phyloP scores from a whole-genome alignment of 2,329 filamentous ascomycete species.

The Cadophora luteo-olivacea region DNA sequence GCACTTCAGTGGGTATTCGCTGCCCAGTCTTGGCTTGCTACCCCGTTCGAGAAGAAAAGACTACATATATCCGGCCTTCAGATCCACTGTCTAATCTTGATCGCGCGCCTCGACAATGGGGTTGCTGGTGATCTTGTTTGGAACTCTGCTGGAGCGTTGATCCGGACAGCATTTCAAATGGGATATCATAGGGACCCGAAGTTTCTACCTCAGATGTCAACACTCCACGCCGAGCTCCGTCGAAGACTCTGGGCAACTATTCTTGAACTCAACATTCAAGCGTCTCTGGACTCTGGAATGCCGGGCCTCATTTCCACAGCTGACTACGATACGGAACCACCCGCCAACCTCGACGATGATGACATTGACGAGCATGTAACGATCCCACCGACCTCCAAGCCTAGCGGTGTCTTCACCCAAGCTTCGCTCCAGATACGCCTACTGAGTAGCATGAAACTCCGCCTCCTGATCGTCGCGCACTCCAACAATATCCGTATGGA shows the following conservation, averaged over 20 bases:
- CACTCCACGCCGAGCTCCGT: constrained; percentile 58
- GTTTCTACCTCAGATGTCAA: constrained; percentile 54
- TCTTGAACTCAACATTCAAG: constrained; percentile 60
- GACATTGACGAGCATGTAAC: constrained; percentile 51
- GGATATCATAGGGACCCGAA: constrained; percentile 64
- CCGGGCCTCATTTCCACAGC: constrained; percentile 53
- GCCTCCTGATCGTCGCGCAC: constrained; percentile 52
- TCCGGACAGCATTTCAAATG: constrained; percentile 63
- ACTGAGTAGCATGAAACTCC: constrained; percentile 50
- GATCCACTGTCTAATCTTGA: constrained; percentile 56
- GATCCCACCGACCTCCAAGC: constrained; percentile 35
- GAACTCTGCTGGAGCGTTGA: constrained; percentile 56
- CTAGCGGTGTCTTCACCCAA: constrained; percentile 49
- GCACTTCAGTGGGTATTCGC: constrained; percentile 37
- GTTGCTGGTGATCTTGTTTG: constrained; percentile 59
- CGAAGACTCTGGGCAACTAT: constrained; percentile 63
- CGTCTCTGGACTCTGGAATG: constrained; percentile 57
- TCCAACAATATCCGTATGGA: constrained; percentile 54
- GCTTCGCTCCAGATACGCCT: constrained; percentile 58
- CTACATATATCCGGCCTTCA: constrained; percentile 58
- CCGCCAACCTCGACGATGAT: constrained; percentile 59
- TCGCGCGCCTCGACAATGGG: constrained; percentile 56
- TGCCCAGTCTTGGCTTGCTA: constrained; percentile 36
- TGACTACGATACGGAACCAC: constrained; percentile 58
- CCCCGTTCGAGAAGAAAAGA: constrained; percentile 53